A percentile compares a stretch with the other conserved stretches of the same genome.
Evolutionary conservation across 2,329 filamentous ascomycete genomes (phyloP).

Genomic region (Fusarium guadeloupense): DNA sequence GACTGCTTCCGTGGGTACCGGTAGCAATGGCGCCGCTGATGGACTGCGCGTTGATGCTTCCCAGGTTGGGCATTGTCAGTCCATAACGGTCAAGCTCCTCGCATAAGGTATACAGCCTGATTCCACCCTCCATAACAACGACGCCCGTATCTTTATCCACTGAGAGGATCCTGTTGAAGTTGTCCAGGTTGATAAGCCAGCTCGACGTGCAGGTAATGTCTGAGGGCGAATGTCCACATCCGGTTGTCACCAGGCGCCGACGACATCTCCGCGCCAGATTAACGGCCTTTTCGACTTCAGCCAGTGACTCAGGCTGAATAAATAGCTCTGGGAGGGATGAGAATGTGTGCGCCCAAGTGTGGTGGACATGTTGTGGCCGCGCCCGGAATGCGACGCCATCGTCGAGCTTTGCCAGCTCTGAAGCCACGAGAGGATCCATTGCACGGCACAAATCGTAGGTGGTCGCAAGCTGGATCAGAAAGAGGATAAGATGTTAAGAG

Average conservation of each 20-base stretch:
- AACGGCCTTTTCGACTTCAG: constrained; percentile 85
- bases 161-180: constrained; percentile 76
- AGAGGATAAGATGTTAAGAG: not conserved
- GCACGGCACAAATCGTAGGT: constrained; percentile 20
- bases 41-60: constrained; percentile 94
- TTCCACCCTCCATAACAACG: constrained; percentile 86
- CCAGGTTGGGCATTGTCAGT: constrained; percentile 88
- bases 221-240: constrained; percentile 90
- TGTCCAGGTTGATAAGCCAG: constrained; percentile 94
- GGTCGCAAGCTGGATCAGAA: not conserved
- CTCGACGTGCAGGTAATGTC: constrained; percentile 91
- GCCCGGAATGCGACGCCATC: constrained; percentile 78
- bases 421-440: constrained; percentile 51
- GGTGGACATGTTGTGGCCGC: constrained; percentile 76
- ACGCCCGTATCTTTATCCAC: constrained; percentile 72
- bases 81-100: constrained; percentile 77
- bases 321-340: constrained; percentile 90
- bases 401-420: constrained; percentile 46
- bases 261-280: constrained; percentile 82
- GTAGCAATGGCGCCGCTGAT: constrained; percentile 93
- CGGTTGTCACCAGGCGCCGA: constrained; percentile 84
- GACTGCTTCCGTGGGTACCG: constrained; percentile 89
- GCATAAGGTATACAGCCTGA: constrained; percentile 80
- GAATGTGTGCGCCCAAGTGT: constrained; percentile 95
- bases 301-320: constrained; percentile 80